These are phyloP conservation scores for Obelidium mucronatum DNA, from an alignment of 192 early-diverging fungal species.

Conservation along the genomic window DNA sequence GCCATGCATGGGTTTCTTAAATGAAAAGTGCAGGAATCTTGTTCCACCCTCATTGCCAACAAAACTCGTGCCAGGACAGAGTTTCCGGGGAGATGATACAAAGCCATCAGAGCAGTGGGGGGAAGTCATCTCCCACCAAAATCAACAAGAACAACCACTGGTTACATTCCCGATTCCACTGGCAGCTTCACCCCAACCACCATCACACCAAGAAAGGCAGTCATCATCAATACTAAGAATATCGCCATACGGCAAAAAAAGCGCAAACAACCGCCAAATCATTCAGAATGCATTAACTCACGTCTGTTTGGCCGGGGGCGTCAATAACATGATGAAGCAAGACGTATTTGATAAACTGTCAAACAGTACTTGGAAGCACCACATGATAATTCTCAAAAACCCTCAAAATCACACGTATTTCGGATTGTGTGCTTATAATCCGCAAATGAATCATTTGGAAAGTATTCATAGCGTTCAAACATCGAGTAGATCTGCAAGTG, in stretches of 20 bases:
- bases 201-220: neutral
- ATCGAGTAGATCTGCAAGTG: neutral
- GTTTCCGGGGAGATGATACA: too few species aligned
- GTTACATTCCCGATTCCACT: too few species aligned
- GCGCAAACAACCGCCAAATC: slow-evolving; percentile 50
- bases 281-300: slow-evolving; percentile 61
- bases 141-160: too few species aligned
- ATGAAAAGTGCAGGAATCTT: too few species aligned
- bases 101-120: too few species aligned
- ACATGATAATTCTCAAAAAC: slow-evolving; percentile 54
- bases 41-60: too few species aligned
- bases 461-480: slow-evolving; percentile 41
- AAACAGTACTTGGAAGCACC: slow-evolving; percentile 46
- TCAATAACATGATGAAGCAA: slow-evolving; percentile 45
- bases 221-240: neutral
- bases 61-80: too few species aligned
- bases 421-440: slow-evolving; percentile 56
- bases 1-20: too few species aligned
- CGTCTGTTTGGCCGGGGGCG: slow-evolving; percentile 56
- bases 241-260: slow-evolving; percentile 14
- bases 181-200: too few species aligned
- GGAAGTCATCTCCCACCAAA: too few species aligned
- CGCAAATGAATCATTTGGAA: slow-evolving; percentile 34
- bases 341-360: slow-evolving; percentile 55
- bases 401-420: slow-evolving; percentile 51